A percentile compares a stretch with the other conserved stretches of the same genome.
Evolutionary conservation across 1,284 basidiomycete genomes (phyloP).

Genomic region (Puccinia coronata): DNA sequence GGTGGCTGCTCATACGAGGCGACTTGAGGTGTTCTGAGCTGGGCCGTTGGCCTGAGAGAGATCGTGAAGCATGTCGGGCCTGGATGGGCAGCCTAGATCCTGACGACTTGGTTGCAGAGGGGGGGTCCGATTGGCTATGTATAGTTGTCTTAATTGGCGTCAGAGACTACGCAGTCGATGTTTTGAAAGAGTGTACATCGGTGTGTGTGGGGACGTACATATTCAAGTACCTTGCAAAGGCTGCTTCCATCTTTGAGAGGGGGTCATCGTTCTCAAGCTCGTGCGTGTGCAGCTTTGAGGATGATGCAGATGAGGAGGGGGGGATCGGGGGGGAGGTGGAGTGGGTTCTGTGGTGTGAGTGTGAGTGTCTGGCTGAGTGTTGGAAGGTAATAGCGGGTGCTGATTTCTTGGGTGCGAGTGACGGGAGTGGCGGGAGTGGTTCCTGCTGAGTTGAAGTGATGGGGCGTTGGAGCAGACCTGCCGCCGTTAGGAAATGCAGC

Average conservation of each 20-base stretch:
- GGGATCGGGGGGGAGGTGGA: not conserved
- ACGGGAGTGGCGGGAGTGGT: not conserved
- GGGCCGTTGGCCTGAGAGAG: constrained; percentile 2
- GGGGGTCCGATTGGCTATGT: constrained; percentile 24
- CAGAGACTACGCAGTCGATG: not conserved
- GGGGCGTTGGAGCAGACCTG: constrained; percentile 32
- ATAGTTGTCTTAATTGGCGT: not conserved
- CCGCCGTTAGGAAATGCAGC: constrained; percentile 10
- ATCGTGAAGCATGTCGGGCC: not conserved
- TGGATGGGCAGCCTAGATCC: not conserved
- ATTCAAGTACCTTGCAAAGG: constrained; percentile 37
- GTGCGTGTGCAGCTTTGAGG: not conserved
- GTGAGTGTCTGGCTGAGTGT: not conserved
- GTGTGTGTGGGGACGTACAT: not conserved
- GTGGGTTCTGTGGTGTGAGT: not conserved
- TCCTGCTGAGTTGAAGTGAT: not conserved
- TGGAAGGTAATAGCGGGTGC: not conserved
- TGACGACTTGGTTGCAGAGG: not conserved
- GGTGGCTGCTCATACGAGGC: not conserved
- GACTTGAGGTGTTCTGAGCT: constrained; percentile 19
- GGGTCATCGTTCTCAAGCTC: not conserved
- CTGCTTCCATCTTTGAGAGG: constrained; percentile 28
- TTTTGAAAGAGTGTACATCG: not conserved
- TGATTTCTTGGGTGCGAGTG: too few relatives aligned
- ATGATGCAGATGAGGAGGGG: not conserved